Conservation (phyloP, 192 early-diverging fungal species). For the Backusella parvicylindrica region DNA sequence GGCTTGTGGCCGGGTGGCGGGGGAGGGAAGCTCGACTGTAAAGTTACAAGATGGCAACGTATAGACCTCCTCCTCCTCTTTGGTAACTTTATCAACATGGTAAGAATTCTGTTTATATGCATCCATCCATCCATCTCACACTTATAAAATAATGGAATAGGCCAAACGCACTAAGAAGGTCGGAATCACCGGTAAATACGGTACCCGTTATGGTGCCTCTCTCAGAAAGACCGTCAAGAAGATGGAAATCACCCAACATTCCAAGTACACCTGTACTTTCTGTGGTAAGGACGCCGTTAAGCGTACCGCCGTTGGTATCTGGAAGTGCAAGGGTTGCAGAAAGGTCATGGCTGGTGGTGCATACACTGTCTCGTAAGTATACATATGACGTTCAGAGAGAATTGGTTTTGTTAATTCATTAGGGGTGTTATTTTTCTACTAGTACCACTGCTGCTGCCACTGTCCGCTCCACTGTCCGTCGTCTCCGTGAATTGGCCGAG, state of each 20-base stretch:
- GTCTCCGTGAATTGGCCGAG: constrained; percentile 93
- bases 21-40: neutral
- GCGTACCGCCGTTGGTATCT: constrained; percentile 96
- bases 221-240: constrained; percentile 96
- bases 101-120: neutral
- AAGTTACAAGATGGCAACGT: neutral
- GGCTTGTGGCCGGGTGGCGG: neutral
- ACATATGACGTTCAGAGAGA: neutral
- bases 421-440: neutral
- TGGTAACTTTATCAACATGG: constrained; percentile 16
- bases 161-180: constrained; percentile 98
- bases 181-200: constrained; percentile 99
- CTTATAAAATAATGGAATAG: constrained; percentile 24
- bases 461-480: constrained; percentile 93
- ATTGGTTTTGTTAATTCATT: neutral
- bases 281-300: constrained; percentile 98
- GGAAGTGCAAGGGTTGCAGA: constrained; percentile 95
- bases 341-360: constrained; percentile 95
- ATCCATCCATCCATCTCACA: constrained; percentile 28
- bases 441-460: constrained; percentile 88
- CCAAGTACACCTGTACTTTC: constrained; percentile 99
- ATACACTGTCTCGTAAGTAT: constrained; percentile 81
- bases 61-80: constrained; percentile 13
- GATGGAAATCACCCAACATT: constrained; percentile 99
- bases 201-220: constrained; percentile 99